Evolutionary conservation across 345 rosid genomes (phyloP).

Genomic region (Schrenkiella parvula): DNA sequence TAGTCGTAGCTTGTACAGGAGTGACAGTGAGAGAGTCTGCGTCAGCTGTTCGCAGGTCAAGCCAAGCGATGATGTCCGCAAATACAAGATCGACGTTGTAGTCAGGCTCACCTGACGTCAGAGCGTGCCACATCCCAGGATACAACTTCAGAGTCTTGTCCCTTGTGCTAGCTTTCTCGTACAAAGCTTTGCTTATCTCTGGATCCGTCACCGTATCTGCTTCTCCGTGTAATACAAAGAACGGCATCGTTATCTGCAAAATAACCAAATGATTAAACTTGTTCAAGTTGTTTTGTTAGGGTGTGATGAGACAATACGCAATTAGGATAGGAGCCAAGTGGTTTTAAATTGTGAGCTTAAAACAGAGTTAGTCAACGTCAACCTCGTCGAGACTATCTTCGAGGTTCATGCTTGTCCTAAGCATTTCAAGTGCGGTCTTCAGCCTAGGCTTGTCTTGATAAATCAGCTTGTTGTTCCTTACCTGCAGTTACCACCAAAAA

Average conservation of each 20-base stretch:
- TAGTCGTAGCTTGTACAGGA: constrained; percentile 32
- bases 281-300: neutral
- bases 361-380: no score
- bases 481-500: constrained; percentile 35
- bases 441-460: constrained; percentile 96
- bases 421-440: constrained; percentile 95
- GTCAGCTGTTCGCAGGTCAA: constrained; percentile 49
- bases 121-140: constrained; percentile 96
- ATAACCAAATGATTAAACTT: neutral
- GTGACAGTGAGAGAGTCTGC: constrained; percentile 27
- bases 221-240: constrained; percentile 87
- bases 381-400: constrained; percentile 74
- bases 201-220: constrained; percentile 94
- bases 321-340: neutral
- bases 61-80: constrained; percentile 77
- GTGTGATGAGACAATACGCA: neutral
- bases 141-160: constrained; percentile 89
- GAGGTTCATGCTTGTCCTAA: constrained; percentile 82
- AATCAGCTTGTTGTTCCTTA: constrained; percentile 79
- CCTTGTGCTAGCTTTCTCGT: constrained; percentile 62
- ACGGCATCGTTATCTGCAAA: constrained; percentile 69
- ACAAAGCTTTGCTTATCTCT: constrained; percentile 89
- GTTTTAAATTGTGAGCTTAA: neutral
- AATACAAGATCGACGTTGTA: constrained; percentile 69
- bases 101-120: constrained; percentile 86